These are phyloP conservation scores for Trametes hirsuta DNA, from an alignment of 1,284 basidiomycete genomes.

Conservation along the genomic window DNA sequence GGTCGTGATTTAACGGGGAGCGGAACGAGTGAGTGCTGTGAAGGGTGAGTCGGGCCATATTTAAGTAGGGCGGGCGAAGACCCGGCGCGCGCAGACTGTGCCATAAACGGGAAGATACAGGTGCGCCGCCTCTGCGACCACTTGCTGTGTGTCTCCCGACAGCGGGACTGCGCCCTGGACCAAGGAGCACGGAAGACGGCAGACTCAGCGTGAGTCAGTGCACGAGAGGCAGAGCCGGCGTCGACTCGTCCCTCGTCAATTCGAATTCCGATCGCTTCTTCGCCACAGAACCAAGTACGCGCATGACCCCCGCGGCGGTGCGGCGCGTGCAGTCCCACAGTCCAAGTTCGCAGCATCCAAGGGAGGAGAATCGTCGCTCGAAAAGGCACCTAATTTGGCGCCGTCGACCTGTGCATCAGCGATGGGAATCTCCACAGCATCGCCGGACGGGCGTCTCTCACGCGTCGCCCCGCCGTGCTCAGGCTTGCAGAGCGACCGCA, in stretches of 20 bases:
- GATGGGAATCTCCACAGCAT: constrained; percentile 8
- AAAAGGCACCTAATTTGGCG: constrained; percentile 11
- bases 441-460: background rate
- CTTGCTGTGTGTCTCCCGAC: constrained; percentile 6
- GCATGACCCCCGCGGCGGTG: constrained; percentile 5
- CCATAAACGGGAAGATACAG: constrained; percentile 2
- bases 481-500: too few species aligned
- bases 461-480: too few species aligned
- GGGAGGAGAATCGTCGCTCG: background rate
- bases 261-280: constrained; percentile 13
- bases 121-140: background rate
- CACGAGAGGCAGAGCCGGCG: constrained; percentile 4
- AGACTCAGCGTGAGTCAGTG: constrained; percentile 13
- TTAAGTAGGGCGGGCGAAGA: constrained; percentile 8
- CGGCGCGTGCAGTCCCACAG: constrained; percentile 1
- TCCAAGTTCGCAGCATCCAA: background rate
- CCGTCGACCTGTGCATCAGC: background rate
- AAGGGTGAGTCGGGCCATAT: constrained; percentile 7
- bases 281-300: constrained; percentile 12
- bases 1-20: background rate
- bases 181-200: background rate
- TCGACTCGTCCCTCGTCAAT: constrained; percentile 4
- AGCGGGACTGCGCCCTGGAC: background rate
- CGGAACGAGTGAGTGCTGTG: constrained; percentile 7
- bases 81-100: constrained; percentile 5